Evolutionary conservation across 257 asterid genomes (phyloP).

Genomic region (Nicotiana knightiana): DNA sequence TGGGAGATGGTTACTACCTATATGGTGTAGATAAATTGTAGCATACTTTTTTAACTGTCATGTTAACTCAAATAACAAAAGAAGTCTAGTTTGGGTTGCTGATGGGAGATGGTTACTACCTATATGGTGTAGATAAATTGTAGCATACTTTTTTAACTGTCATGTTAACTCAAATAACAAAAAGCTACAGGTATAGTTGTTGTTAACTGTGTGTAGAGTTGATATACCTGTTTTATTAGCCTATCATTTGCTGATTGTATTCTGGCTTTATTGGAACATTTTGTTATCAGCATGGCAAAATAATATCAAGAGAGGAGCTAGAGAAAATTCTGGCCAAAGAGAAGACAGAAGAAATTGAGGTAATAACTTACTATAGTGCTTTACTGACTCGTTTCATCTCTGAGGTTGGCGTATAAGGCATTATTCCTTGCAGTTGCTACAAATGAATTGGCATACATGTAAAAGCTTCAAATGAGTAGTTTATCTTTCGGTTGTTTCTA

Average conservation of each 20-base stretch:
- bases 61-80: not conserved
- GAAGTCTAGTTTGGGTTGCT: not conserved
- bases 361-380: conserved; percentile 17
- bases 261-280: not conserved
- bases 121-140: not conserved
- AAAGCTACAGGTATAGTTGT: not conserved
- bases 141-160: not conserved
- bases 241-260: not conserved
- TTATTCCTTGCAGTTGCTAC: not conserved
- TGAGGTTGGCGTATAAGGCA: not conserved
- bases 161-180: not conserved
- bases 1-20: not conserved
- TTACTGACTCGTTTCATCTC: not conserved
- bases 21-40: not conserved
- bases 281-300: conserved; percentile 62
- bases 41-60: not conserved
- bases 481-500: not conserved
- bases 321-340: conserved; percentile 54
- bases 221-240: not conserved
- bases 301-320: conserved; percentile 73
- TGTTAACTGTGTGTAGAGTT: not conserved
- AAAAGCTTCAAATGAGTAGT: not conserved
- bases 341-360: conserved; percentile 81
- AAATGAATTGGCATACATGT: not conserved
- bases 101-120: not conserved